Percentiles rank a stretch among this genome's conserved stretches.
Evolutionary conservation across 176 grass and related monocot genomes (phyloP).

Genomic region (Oryza brachyantha): DNA sequence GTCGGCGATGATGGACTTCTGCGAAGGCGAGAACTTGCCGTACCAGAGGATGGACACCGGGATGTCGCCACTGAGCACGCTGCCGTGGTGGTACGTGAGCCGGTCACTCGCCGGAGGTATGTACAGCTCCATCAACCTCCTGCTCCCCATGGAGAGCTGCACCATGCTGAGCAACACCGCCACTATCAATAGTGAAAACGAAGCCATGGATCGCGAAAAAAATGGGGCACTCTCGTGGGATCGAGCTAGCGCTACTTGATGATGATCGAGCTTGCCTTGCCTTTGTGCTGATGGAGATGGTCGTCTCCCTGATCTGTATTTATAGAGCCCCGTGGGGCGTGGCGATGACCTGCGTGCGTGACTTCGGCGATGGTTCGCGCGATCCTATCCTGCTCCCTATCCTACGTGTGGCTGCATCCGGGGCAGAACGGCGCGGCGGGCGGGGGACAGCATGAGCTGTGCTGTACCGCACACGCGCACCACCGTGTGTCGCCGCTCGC

Average conservation of each 20-base stretch:
- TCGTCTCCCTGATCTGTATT: background rate
- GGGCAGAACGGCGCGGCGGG: constrained; percentile 8
- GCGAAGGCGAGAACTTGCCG: constrained; percentile 42
- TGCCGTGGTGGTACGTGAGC: constrained; percentile 54
- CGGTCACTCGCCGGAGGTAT: constrained; percentile 31
- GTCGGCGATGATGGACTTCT: constrained; percentile 59
- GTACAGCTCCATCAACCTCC: constrained; percentile 51
- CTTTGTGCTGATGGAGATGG: constrained; percentile 16
- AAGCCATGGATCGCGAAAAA: constrained; percentile 24
- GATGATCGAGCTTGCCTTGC: constrained; percentile 7
- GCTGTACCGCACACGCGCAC: constrained; percentile 15
- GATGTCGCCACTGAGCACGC: constrained; percentile 53
- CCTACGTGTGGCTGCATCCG: background rate
- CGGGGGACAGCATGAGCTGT: constrained; percentile 19
- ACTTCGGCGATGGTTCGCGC: constrained; percentile 21
- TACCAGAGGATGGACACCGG: constrained; percentile 60
- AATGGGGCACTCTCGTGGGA: background rate
- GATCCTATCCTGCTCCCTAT: background rate
- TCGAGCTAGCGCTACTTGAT: background rate
- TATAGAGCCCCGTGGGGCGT: background rate
- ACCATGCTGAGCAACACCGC: constrained; percentile 28
- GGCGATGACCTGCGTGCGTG: background rate
- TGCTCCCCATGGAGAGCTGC: constrained; percentile 37
- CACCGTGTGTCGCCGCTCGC: constrained; percentile 37
- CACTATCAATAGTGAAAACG: background rate